These are phyloP conservation scores for Trematosphaeria pertusa DNA, from an alignment of 2,329 filamentous ascomycete genomes.

Conservation along the genomic window DNA sequence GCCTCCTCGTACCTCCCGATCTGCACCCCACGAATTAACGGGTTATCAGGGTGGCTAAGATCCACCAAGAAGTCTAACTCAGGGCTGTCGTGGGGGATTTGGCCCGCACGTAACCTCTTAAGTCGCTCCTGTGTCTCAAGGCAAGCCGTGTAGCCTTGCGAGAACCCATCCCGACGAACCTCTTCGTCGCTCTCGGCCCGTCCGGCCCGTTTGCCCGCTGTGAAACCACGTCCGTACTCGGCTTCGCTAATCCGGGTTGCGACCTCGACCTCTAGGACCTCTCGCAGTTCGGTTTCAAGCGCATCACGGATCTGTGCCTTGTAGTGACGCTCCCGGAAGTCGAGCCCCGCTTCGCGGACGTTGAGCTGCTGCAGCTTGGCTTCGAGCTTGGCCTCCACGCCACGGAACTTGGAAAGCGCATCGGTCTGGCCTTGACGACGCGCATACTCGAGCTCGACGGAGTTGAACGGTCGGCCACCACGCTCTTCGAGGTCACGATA, in stretches of 20 bases:
- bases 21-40: constrained; percentile 17
- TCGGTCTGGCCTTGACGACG: constrained; percentile 13
- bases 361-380: constrained; percentile 14
- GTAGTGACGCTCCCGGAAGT: constrained; percentile 28
- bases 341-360: constrained; percentile 16
- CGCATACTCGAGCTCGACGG: constrained; percentile 11
- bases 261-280: background rate
- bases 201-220: constrained; percentile 10
- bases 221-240: constrained; percentile 21
- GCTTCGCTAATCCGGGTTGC: constrained; percentile 7
- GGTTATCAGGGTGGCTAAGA: constrained; percentile 20
- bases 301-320: constrained; percentile 13
- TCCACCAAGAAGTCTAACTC: constrained; percentile 31
- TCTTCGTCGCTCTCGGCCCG: background rate
- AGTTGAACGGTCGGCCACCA: constrained; percentile 15
- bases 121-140: constrained; percentile 14
- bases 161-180: constrained; percentile 10
- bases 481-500: constrained; percentile 15
- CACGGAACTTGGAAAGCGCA: constrained; percentile 3
- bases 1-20: constrained; percentile 8
- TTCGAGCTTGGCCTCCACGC: constrained; percentile 11
- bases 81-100: constrained; percentile 18
- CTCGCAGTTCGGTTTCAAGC: constrained; percentile 14
- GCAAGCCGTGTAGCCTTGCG: constrained; percentile 29
- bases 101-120: constrained; percentile 21